phyloP scores from a whole-genome alignment of 495 filamentous ascomycete species.

The Daldinia loculata region DNA sequence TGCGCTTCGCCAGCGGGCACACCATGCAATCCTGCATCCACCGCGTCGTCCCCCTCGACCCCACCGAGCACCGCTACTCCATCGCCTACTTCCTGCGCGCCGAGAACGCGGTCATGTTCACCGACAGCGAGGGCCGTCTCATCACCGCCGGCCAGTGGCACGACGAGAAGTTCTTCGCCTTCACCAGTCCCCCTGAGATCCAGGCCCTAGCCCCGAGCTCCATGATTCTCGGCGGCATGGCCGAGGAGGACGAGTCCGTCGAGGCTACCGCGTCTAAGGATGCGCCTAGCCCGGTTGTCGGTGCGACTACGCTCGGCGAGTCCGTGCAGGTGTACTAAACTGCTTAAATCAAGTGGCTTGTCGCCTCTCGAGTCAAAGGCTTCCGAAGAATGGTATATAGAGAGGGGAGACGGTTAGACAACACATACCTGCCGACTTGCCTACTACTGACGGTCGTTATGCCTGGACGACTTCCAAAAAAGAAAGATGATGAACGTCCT shows the following conservation, averaged over 20 bases:
- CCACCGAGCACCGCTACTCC: constrained; percentile 62
- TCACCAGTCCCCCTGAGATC: constrained; percentile 56
- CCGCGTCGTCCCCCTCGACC: constrained; percentile 62
- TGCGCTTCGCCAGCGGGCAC: constrained; percentile 61
- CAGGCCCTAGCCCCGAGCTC: constrained; percentile 55
- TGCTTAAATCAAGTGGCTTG: constrained; percentile 2
- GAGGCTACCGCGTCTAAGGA: constrained; percentile 28
- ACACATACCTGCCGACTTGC: constrained; percentile 23
- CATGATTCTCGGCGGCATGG: constrained; percentile 58
- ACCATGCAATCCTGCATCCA: constrained; percentile 64
- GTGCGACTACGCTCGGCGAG: constrained; percentile 30
- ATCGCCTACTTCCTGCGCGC: constrained; percentile 67
- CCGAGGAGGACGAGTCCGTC: constrained; percentile 49
- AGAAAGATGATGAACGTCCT: constrained; percentile 7
- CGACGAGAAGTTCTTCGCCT: constrained; percentile 65
- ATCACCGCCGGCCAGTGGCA: constrained; percentile 64
- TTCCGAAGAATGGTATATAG: not conserved
- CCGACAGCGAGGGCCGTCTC: constrained; percentile 58
- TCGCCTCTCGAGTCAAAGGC: not conserved
- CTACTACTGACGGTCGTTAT: constrained; percentile 31
- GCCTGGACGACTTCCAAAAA: constrained; percentile 15
- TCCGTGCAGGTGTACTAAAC: constrained; percentile 36
- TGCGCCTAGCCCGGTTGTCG: constrained; percentile 37
- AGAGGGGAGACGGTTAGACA: constrained; percentile 12
- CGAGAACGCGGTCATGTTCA: constrained; percentile 61